phyloP scores from a whole-genome alignment of 805 yeast genomes.

The Jamesozyma spencerorum region DNA sequence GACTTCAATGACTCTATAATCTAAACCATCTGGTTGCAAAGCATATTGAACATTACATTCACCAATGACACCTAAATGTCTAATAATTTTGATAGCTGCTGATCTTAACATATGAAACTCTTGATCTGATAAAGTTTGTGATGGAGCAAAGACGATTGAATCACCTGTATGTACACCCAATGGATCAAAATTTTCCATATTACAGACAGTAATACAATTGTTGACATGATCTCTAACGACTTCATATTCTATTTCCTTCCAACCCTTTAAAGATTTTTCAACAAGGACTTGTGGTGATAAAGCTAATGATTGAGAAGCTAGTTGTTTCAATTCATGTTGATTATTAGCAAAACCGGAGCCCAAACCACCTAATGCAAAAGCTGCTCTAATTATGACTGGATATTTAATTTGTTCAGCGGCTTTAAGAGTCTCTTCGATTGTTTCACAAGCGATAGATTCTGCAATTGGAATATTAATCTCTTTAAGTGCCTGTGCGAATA shows the following conservation, averaged over 20 bases:
- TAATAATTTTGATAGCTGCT: slow-evolving; percentile 93
- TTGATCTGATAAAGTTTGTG: slow-evolving; percentile 93
- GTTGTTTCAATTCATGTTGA: slow-evolving; percentile 70
- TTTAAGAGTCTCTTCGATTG: slow-evolving; percentile 82
- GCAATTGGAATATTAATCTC: slow-evolving; percentile 96
- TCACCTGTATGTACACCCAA: slow-evolving; percentile 98
- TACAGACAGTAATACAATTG: slow-evolving; percentile 97
- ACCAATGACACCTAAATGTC: slow-evolving; percentile 97
- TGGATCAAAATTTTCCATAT: slow-evolving; percentile 98
- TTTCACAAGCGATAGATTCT: slow-evolving; percentile 89
- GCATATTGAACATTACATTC: slow-evolving; percentile 98
- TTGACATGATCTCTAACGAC: slow-evolving; percentile 94
- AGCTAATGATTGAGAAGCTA: slow-evolving; percentile 82
- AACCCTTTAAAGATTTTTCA: slow-evolving; percentile 94
- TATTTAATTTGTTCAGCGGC: slow-evolving; percentile 87
- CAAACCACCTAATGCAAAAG: slow-evolving; percentile 93
- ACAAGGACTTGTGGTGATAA: slow-evolving; percentile 91
- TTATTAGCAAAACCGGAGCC: slow-evolving; percentile 95
- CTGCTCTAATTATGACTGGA: slow-evolving; percentile 95
- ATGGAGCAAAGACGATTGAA: slow-evolving; percentile 97
- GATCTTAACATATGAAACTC: slow-evolving; percentile 97
- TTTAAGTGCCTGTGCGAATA: slow-evolving; percentile 88
- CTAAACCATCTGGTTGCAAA: slow-evolving; percentile 89
- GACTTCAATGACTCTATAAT: slow-evolving; percentile 93
- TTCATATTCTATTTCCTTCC: slow-evolving; percentile 98